phyloP scores from a whole-genome alignment of 345 rosid genomes.

The Hibiscus syriacus region DNA sequence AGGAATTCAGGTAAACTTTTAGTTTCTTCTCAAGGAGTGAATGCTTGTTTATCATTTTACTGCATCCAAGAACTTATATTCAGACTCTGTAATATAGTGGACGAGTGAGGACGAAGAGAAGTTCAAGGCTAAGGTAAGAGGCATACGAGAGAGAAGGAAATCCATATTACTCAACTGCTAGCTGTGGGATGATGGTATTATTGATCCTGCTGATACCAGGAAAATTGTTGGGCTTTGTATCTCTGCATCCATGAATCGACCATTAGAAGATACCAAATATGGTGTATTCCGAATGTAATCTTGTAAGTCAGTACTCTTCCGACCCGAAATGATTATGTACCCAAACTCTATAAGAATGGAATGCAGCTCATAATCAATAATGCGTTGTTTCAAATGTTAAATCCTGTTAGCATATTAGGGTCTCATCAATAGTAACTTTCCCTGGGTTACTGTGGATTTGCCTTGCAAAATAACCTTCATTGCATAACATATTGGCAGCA shows the following conservation, averaged over 20 bases:
- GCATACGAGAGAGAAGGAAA: slow-evolving; percentile 78
- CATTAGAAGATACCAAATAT: slow-evolving; percentile 53
- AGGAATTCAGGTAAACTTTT: slow-evolving; percentile 58
- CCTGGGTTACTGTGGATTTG: too few species aligned
- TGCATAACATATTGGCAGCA: too few species aligned
- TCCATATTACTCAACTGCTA: slow-evolving; percentile 75
- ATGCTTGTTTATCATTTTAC: not conserved
- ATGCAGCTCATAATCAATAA: too few species aligned
- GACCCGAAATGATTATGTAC: too few species aligned
- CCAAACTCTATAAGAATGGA: too few species aligned
- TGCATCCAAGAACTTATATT: not conserved
- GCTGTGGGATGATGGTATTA: slow-evolving; percentile 95
- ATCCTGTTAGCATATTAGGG: too few species aligned
- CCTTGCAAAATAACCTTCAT: too few species aligned
- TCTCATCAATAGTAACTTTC: too few species aligned
- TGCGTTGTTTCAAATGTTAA: too few species aligned
- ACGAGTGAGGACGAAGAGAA: slow-evolving; percentile 61
- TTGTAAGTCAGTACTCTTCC: too few species aligned
- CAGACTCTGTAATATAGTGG: slow-evolving; percentile 57
- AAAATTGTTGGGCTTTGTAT: slow-evolving; percentile 60
- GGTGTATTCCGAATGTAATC: slow-evolving; percentile 84
- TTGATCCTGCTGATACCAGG: slow-evolving; percentile 87
- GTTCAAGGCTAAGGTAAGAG: slow-evolving; percentile 68
- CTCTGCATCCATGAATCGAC: slow-evolving; percentile 59
- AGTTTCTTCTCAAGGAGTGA: too few species aligned